Base-by-base conservation (phyloP, 1,139 yeast species). In the Pneumocystis sp. region DNA sequence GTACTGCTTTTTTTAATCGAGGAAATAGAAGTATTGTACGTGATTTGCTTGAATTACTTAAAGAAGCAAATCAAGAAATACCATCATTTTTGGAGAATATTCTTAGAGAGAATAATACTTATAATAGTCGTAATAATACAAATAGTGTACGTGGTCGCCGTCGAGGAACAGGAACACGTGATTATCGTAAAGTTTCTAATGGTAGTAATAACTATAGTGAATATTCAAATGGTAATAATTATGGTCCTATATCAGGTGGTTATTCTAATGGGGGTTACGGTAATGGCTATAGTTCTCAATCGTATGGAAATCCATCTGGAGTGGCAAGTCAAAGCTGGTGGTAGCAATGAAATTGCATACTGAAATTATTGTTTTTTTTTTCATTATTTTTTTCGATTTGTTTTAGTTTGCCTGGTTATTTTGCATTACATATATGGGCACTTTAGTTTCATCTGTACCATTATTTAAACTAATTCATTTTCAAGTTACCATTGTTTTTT, bases 1-100 rank as follows among this genome's bases (percentile, higher is more conserved):
- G 98, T 71, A 91, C 97, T 72, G 96, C 98, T 66, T 93, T 93
- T 82, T 89, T 93, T 80, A 93, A 93, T 86, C 87, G 97, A 80
- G 88, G 87, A 76, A 95, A 90, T 84, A 85, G 83, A 76, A 90
- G 90, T 75, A 82, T 93, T 74, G 95, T 85, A 71, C 89, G 89
- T 78, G 97, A 91, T 69, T 80, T 93, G 77, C 78, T 89, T 74
- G 96, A 89, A 68, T 83, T 95, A 73, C 85, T 93, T 74, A 77
- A 84, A 72, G 99, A 93, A 80, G 97, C 98, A 70, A 91, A 93
- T 81, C 99, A 93, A 81, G 97, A 91, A 77, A 87, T 91, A 72
- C 98, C 98, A 71, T 83, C 83, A 69, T 93, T 93, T 81, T 83
- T 93, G 76, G 83, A 82, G 71, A 83, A 86, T 71, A 84, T 90